Base-by-base conservation (phyloP, 306 rosid genomes). In the Vachellia pachyceras region DNA sequence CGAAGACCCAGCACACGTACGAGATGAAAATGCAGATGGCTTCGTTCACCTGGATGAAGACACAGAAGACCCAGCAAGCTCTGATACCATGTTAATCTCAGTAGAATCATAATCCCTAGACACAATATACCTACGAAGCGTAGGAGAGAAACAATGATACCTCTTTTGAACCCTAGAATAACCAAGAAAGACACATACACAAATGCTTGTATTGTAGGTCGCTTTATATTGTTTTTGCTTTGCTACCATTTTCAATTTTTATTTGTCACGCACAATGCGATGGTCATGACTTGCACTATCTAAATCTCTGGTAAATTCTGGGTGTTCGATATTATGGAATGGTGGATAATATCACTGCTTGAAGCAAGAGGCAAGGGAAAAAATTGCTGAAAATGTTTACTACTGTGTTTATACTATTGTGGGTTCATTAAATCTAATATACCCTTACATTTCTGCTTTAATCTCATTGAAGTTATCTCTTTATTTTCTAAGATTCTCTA, bases 351-450 rank as follows among this genome's bases (percentile, higher is more conserved):
- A 37, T 3, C 42, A 66, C 6, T 66, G 13, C 18, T 46, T 35
- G 22, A 17, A 52, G 60, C 60, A 5, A 14, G 60, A 25, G 40
- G 42, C 17, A 29, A 25, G 76, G n/a, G 23, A 15, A 25, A 3
- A 3, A 7, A 7, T 71, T 72, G 12, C 35, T 49, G 25, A 39
- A 50, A 37, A 49, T 20, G 61, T 37, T 67, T 52, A 20, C 18
- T 64, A 3, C 42, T 17, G 29, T 40, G 41, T 52, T 73, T 74
- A 29, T 73, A 54, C 36, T 12, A 40, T 73, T 64, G 23, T 15
- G 67, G 42, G 54, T 63, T 35, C 74, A 80, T 36, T 33, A 72
- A 69, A 54, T 80, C 65, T 58, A 25, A 55, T 57, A 79, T 20
- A 25, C 60, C 77, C 77, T n/a, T 25, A 41, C 13, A 77, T 14